Evolutionary conservation across 2,329 filamentous ascomycete genomes (phyloP), one percentile per base, ranked within the genome.

Genomic region (Coniochaeta pulveracea): DNA sequence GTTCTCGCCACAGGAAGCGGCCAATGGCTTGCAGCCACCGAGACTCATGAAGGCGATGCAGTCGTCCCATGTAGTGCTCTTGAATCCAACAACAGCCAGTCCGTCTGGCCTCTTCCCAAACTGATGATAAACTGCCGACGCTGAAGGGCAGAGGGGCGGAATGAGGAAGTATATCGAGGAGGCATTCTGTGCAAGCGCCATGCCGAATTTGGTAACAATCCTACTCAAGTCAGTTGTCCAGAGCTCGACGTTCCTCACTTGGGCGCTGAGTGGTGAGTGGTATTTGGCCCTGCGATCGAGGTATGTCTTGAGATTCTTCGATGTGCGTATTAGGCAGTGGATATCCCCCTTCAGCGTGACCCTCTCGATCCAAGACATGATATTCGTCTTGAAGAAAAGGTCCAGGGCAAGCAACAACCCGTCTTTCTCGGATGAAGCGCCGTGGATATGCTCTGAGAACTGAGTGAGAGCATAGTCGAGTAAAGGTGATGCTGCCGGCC

Each of bases 141-240:
- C 19, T 7, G 34, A 30, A 3, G 55, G 55, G 35, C 54, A 58
- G 31, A 58, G 45, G 3, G 55, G 50, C 2, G 49, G 54, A n/a
- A 58, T 48, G 2, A 56, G 42, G 23, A 41, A 47, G 36, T 52
- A 50, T n/a, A 58, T 56, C 3, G 54, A 47, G 2, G 41, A 36
- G n/a, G 55, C 54, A 4, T 40, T 46, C 7, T 32, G 24, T 6
- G 41, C 12, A 2, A 60, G 37, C 6, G 43, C 42, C 11, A 38
- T 37, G 7, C 44, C 48, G 42, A 60, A 60, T 23, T 53, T 50
- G 3, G 47, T 49, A 0, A 44, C 46, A 3, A 58, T 33, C 2
- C 48, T 44, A 10, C 46, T 46, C 2, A 58, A 40, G 39, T 57
- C 54, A 5, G 40, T 46, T 2, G 47, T 35, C 55, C 56, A 59